Conservation (phyloP, 176 grass and related monocot species). For the Pontederia paniculata region DNA sequence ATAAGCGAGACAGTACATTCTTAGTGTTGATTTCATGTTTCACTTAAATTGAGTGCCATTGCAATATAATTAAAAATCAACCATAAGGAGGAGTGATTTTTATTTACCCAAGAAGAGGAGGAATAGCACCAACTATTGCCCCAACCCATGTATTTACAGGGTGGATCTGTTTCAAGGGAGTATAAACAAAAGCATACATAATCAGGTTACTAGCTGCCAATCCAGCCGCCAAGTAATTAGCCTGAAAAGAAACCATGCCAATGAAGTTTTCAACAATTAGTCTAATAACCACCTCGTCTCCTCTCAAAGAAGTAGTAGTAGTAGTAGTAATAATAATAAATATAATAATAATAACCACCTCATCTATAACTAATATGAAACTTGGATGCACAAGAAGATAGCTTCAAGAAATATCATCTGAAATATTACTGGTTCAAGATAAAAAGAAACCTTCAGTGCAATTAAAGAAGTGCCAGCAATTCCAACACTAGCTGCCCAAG, state of each 20-base stretch:
- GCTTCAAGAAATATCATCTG: no score
- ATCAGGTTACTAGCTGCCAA: constrained; percentile 81
- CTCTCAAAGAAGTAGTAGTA: no score
- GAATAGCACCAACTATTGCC: constrained; percentile 91
- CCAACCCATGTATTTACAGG: constrained; percentile 99
- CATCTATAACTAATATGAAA: constrained; percentile 9
- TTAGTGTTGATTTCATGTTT: no score
- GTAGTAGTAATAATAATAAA: no score
- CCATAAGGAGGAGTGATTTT: constrained; percentile 9
- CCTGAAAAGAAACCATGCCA: constrained; percentile 65
- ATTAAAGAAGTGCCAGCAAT: constrained; percentile 66
- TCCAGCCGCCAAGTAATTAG: constrained; percentile 75
- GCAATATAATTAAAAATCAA: constrained; percentile 8
- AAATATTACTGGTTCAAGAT: constrained; percentile 9
- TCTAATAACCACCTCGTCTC: constrained; percentile 4
- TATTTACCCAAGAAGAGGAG: constrained; percentile 94
- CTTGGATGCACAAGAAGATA: background rate
- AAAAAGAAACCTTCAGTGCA: constrained; percentile 58
- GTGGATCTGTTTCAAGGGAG: constrained; percentile 97
- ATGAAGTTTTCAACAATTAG: constrained; percentile 33
- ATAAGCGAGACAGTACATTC: no score
- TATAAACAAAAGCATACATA: constrained; percentile 98
- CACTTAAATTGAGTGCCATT: background rate
- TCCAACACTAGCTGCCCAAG: constrained; percentile 88
- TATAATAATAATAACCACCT: background rate